Evolutionary conservation across 1,139 yeast genomes (phyloP), one percentile per base, ranked within the genome.

Genomic region (Candida frijolesensis): DNA sequence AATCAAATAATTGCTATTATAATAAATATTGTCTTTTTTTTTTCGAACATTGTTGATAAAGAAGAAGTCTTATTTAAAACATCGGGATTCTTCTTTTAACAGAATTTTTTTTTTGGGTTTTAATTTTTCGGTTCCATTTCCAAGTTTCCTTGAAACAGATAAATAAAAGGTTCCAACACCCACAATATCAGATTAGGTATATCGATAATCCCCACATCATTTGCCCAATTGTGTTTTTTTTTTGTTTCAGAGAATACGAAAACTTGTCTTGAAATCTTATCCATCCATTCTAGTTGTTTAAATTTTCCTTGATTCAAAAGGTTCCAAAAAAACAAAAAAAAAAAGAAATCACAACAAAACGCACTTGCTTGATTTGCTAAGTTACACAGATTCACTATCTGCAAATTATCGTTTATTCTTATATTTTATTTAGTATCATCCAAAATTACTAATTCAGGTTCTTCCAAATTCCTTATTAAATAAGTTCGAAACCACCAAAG

Each of bases 251-350:
- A 8, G 8, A 25, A 25, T 25, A 4, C 15, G 16, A 25, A 40
- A 22, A 19, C 33, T 4, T 16, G 15, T 14, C 16, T 33, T 14
- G 14, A 14, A 33, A 33, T 33, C n/a, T 33, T n/a, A 33, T n/a
- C 16, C 35, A 33, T n/a, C 35, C 15, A n/a, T 19, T 27, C 11
- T 11, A n/a, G 14, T n/a, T 18, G 22, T 30, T 27, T 41, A 32
- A 41, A 41, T 41, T 41, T 41, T 41, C 44, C 44, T 41, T 27
- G 44, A 41, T 41, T 41, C 29, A 33, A n/a, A 29, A 41, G 44
- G 27, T 41, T 29, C 44, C 35, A 25, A 11, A 19, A 19, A 40
- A 40, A 27, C 25, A n/a, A 40, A 27, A 11, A 12, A 40, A 34
- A 15, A 34, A 34, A 34, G n/a, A 18, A 34, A 34, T 19, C 18